Evolutionary conservation across 192 early-diverging fungal genomes (phyloP).

Genomic region (Coemansia sp.): DNA sequence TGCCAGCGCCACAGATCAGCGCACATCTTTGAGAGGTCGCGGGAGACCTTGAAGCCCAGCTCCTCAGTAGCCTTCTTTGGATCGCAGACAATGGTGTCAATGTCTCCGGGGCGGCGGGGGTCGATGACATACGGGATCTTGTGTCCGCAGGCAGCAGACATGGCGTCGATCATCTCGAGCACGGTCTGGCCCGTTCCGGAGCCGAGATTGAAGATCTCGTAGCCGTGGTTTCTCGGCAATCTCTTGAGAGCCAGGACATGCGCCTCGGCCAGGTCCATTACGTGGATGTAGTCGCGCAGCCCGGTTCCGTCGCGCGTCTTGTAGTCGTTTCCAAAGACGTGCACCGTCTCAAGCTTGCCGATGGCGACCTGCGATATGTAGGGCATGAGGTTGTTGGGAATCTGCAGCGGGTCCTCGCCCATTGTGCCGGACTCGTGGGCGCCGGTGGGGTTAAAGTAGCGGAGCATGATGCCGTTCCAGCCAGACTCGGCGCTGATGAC

Average conservation of each 20-base stretch:
- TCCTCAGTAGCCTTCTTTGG: conserved; percentile 59
- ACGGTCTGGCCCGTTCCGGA: conserved; percentile 92
- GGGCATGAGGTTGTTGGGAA: conserved; percentile 90
- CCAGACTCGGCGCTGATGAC: conserved; percentile 58
- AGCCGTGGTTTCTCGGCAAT: conserved; percentile 54
- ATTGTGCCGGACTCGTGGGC: conserved; percentile 87
- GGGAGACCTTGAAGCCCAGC: conserved; percentile 63
- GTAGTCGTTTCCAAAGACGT: conserved; percentile 93
- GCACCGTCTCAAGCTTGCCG: conserved; percentile 76
- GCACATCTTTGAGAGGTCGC: conserved; percentile 62
- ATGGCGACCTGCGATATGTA: conserved; percentile 81
- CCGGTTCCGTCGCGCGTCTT: conserved; percentile 88
- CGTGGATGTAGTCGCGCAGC: conserved; percentile 95
- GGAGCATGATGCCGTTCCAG: conserved; percentile 62
- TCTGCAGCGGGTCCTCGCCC: conserved; percentile 85
- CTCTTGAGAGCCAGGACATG: conserved; percentile 84
- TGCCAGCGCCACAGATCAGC: conserved; percentile 72
- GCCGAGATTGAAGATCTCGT: conserved; percentile 84
- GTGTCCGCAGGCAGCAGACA: conserved; percentile 71
- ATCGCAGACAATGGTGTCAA: conserved; percentile 79
- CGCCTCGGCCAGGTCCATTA: conserved; percentile 86
- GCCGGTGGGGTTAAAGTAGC: conserved; percentile 97
- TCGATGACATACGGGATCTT: conserved; percentile 70
- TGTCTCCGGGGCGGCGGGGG: conserved; percentile 75
- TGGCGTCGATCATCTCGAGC: conserved; percentile 84